Conservation (phyloP, 169 alveolate species). For the Plasmodium inui region DNA sequence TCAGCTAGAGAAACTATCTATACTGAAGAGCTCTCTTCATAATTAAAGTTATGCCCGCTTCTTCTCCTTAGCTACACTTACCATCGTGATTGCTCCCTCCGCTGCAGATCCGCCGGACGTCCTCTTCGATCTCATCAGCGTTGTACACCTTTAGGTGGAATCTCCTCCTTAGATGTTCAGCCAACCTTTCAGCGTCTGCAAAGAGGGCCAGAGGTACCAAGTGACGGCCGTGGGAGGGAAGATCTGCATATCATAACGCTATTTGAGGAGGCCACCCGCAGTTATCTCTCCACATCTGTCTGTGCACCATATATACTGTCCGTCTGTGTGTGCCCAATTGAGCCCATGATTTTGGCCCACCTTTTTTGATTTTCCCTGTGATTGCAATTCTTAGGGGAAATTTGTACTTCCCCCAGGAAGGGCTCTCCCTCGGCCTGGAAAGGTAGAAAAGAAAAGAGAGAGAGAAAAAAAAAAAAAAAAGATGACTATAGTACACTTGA, state of each 20-base stretch:
- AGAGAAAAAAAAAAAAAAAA: slow-evolving; percentile 12
- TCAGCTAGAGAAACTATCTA: neutral
- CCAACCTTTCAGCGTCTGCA: slow-evolving; percentile 26
- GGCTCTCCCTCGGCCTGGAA: neutral
- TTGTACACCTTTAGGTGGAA: slow-evolving; percentile 38
- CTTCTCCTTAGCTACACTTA: neutral
- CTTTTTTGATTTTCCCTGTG: slow-evolving; percentile 68
- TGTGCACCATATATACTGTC: neutral
- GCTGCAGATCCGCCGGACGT: slow-evolving; percentile 7
- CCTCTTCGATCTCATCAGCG: slow-evolving; percentile 30
- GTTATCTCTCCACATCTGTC: neutral
- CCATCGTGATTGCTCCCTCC: neutral
- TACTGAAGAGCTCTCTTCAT: neutral
- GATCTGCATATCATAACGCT: neutral
- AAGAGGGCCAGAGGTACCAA: neutral
- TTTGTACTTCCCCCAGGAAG: slow-evolving; percentile 2
- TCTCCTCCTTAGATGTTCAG: slow-evolving; percentile 25
- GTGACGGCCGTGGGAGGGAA: neutral
- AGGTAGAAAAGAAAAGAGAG: slow-evolving; percentile 5
- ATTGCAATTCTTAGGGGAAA: slow-evolving; percentile 52
- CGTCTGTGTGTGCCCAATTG: neutral
- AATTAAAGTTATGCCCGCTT: neutral
- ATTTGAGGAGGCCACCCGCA: neutral
- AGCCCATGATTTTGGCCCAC: neutral
- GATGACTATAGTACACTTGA: neutral